These are phyloP conservation scores for Artemisia princeps DNA, from an alignment of 140 eudicot genomes.

Conservation along the genomic window DNA sequence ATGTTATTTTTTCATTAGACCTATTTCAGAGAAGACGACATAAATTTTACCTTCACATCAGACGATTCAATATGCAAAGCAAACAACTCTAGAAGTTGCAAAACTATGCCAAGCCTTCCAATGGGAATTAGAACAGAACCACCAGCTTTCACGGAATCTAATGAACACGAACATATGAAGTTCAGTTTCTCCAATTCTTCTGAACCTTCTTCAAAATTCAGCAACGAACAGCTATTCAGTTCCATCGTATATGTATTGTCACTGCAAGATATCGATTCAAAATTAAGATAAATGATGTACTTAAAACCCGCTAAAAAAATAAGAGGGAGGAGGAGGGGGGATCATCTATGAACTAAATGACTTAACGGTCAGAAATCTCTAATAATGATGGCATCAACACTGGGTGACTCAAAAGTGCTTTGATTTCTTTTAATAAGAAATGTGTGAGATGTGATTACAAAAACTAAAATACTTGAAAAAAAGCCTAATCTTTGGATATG, in stretches of 20 bases:
- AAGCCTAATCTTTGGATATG: too few relatives aligned
- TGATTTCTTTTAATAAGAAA: too few relatives aligned
- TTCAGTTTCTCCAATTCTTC: slow-evolving; percentile 74
- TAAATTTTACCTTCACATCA: slow-evolving; percentile 46
- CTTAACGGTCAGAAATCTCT: too few relatives aligned
- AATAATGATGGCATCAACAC: too few relatives aligned
- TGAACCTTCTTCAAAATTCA: slow-evolving; percentile 39
- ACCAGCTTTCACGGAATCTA: slow-evolving; percentile 58
- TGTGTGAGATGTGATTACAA: too few relatives aligned
- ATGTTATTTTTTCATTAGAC: too few relatives aligned
- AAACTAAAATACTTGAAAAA: too few relatives aligned
- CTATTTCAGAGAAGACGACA: not conserved
- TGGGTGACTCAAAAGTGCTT: too few relatives aligned
- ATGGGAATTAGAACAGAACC: slow-evolving; percentile 82
- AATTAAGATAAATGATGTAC: not conserved
- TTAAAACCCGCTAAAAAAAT: not conserved
- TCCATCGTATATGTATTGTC: slow-evolving; percentile 23
- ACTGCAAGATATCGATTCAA: slow-evolving; percentile 32
- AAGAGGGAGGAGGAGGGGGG: not conserved
- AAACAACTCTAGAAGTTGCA: slow-evolving; percentile 72
- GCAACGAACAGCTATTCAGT: slow-evolving; percentile 24
- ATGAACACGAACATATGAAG: slow-evolving; percentile 52
- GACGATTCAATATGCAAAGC: slow-evolving; percentile 45
- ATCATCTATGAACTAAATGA: not conserved
- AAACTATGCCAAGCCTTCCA: slow-evolving; percentile 59